These are phyloP conservation scores for Lipomyces sp. DNA, from an alignment of 805 yeast genomes.

Conservation along the genomic window DNA sequence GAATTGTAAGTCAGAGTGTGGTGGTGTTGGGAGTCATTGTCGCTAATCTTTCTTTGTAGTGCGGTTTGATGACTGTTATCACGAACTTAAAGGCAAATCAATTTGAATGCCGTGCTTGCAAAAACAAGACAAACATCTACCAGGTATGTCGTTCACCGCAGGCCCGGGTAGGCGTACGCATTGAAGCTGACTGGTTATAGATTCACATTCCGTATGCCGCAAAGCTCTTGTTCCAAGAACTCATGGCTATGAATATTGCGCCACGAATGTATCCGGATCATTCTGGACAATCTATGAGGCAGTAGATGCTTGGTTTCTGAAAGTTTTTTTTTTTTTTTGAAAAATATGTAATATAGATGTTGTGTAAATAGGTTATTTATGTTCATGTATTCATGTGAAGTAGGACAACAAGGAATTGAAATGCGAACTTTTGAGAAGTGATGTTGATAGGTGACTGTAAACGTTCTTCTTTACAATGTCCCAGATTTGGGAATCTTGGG, in stretches of 20 bases:
- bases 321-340: not conserved
- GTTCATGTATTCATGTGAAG: not conserved
- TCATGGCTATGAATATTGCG: slow-evolving; percentile 96
- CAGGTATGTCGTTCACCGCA: slow-evolving; percentile 53
- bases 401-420: too few species aligned
- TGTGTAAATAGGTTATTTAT: slow-evolving; percentile 5
- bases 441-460: too few species aligned
- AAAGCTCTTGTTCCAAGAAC: slow-evolving; percentile 94
- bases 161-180: slow-evolving; percentile 42
- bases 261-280: slow-evolving; percentile 97
- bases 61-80: slow-evolving; percentile 97
- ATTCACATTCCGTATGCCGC: slow-evolving; percentile 96
- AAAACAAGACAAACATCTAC: slow-evolving; percentile 96
- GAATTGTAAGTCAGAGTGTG: slow-evolving; percentile 52
- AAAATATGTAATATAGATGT: slow-evolving; percentile 10
- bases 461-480: too few species aligned
- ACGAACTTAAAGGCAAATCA: slow-evolving; percentile 97
- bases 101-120: slow-evolving; percentile 98
- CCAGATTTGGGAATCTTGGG: too few species aligned
- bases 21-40: not conserved
- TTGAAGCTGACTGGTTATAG: not conserved
- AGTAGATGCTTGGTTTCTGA: slow-evolving; percentile 3
- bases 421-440: too few species aligned
- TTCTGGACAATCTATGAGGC: slow-evolving; percentile 56
- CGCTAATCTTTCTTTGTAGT: slow-evolving; percentile 42